phyloP scores from a whole-genome alignment of 129 eudicot genomes.

The Artemisia annua region DNA sequence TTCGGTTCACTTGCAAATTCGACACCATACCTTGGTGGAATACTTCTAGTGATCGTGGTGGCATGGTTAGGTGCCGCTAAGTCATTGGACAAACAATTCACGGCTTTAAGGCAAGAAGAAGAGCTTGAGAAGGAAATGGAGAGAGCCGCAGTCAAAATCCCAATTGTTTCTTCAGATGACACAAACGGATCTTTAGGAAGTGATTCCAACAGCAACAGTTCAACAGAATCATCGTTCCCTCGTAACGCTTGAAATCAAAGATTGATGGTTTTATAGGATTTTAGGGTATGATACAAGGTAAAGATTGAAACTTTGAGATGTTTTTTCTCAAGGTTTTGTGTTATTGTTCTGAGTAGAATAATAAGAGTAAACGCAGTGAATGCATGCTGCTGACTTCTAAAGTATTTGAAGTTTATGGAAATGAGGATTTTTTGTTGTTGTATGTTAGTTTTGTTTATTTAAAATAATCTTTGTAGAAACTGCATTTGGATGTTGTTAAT shows the following conservation, averaged over 20 bases:
- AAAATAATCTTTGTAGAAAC: slow-evolving; percentile 6
- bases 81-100: slow-evolving; percentile 84
- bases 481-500: slow-evolving; percentile 5
- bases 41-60: slow-evolving; percentile 72
- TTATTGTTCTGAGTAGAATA: slow-evolving; percentile 32
- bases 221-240: slow-evolving; percentile 47
- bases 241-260: slow-evolving; percentile 36
- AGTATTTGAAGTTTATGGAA: slow-evolving; percentile 15
- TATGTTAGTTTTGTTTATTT: not conserved
- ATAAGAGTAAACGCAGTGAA: slow-evolving; percentile 31
- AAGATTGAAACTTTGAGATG: slow-evolving; percentile 28
- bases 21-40: slow-evolving; percentile 94
- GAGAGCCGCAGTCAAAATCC: slow-evolving; percentile 79
- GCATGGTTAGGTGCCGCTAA: slow-evolving; percentile 96
- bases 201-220: slow-evolving; percentile 43
- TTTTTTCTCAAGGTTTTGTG: slow-evolving; percentile 21
- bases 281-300: slow-evolving; percentile 29
- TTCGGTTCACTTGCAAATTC: slow-evolving; percentile 98
- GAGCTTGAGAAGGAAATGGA: slow-evolving; percentile 99
- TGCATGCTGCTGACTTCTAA: slow-evolving; percentile 18
- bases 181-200: slow-evolving; percentile 54
- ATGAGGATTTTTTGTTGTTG: slow-evolving; percentile 9
- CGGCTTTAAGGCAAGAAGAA: slow-evolving; percentile 77
- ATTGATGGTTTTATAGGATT: slow-evolving; percentile 4
- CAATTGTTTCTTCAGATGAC: slow-evolving; percentile 50